These are phyloP conservation scores for Venturia carpophila DNA, from an alignment of 2,329 filamentous ascomycete species.

Conservation along the genomic window DNA sequence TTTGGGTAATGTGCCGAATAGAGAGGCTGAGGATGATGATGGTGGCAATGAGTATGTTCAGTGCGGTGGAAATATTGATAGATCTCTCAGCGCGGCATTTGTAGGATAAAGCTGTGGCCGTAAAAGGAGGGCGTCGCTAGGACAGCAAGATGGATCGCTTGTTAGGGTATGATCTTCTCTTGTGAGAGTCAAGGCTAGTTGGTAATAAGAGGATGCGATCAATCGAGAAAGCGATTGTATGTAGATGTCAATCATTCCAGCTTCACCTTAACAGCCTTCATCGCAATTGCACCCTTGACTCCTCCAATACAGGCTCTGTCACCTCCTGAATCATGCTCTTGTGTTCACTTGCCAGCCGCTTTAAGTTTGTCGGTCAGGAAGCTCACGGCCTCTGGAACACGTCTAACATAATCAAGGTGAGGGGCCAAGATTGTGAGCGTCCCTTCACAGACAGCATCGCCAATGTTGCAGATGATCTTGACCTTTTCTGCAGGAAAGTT, in stretches of 20 bases:
- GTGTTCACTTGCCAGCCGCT: constrained; percentile 9
- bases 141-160: no score
- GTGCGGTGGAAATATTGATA: no score
- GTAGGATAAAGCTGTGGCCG: no score
- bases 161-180: no score
- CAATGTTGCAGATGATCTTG: constrained; percentile 30
- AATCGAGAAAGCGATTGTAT: neutral
- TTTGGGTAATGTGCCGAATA: no score
- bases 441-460: constrained; percentile 32
- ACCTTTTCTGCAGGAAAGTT: constrained; percentile 29
- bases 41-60: no score
- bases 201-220: neutral
- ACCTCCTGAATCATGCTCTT: neutral
- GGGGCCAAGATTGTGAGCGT: constrained; percentile 28
- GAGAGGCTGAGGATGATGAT: no score
- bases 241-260: neutral
- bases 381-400: constrained; percentile 24
- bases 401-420: constrained; percentile 28
- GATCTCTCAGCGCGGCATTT: no score
- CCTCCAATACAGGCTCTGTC: no score
- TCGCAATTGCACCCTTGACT: neutral
- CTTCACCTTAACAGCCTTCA: neutral
- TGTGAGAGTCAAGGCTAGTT: neutral
- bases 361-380: constrained; percentile 24
- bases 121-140: no score